Evolutionary conservation across 2,329 filamentous ascomycete genomes (phyloP), one percentile per base, ranked within the genome.

Genomic region (Lasiodiplodia theobromae): DNA sequence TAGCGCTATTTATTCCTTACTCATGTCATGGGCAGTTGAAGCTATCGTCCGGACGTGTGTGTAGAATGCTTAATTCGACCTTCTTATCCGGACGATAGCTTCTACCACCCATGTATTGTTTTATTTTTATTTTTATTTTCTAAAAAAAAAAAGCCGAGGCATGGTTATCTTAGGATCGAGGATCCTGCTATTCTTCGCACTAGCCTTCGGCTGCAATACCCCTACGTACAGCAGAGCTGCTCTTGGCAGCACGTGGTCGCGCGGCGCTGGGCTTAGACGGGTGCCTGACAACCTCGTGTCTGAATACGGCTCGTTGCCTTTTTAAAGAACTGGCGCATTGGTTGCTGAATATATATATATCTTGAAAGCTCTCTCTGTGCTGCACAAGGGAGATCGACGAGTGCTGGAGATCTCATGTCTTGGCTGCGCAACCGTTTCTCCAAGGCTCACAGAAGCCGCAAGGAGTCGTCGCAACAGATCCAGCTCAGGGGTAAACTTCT

Each of bases 231-330:
- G 21, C n/a, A 14, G 18, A 14, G 16, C 28, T 34, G 7, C 37
- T 37, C 60, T 64, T 64, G 60, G 60, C 60, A 49, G 60, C 60
- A 64, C 60, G 60, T 64, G 60, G 37, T 38, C 28, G 60, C 60
- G 47, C 60, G 60, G 51, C 16, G 47, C 47, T 64, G 58, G 25
- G 44, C 25, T 47, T 16, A 44, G 23, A n/a, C 47, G 18, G 25
- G 18, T n/a, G n/a, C 34, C 34, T 18, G 44, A 14, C 47, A 12
- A 64, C 60, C 60, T 64, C 60, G 60, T 64, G 60, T 64, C 47
- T 47, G 11, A 25, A 64, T 52, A 49, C 58, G 58, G 58, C 21
- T 28, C 18, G 25, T 51, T 44, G 58, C 25, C 25, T 34, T 34
- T 28, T 25, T 49, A 28, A 44, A 51, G 7, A 21, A 31, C 21